Percentiles rank a stretch among this genome's conserved stretches.
phyloP scores from a whole-genome alignment of 192 early-diverging fungal genomes.

The Phlyctochytrium planicorne region DNA sequence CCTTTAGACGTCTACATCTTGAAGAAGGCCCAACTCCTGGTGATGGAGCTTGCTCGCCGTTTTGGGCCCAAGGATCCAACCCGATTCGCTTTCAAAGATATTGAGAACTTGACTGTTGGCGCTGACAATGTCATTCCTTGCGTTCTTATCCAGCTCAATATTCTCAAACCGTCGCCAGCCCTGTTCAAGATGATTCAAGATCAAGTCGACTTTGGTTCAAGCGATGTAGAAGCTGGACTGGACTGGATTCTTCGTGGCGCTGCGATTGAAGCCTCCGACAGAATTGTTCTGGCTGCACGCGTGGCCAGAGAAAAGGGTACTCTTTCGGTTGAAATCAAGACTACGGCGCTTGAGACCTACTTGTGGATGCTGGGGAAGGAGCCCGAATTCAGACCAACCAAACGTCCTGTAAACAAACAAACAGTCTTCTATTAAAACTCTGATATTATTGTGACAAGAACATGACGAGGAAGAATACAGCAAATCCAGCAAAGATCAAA shows the following conservation, averaged over 20 bases:
- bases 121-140: slow-evolving; percentile 75
- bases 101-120: slow-evolving; percentile 67
- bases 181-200: slow-evolving; percentile 1
- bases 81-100: slow-evolving; percentile 68
- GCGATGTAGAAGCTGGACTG: too few relatives aligned
- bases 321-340: background rate
- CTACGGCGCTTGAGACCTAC: background rate
- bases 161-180: slow-evolving; percentile 10
- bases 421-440: background rate
- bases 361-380: background rate
- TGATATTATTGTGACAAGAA: background rate
- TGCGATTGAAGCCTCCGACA: background rate
- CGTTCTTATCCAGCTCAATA: slow-evolving; percentile 42
- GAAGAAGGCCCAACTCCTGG: slow-evolving; percentile 75
- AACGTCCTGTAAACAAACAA: background rate
- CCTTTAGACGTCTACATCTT: slow-evolving; percentile 61
- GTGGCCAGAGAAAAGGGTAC: background rate
- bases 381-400: background rate
- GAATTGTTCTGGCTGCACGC: too few relatives aligned
- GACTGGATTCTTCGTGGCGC: background rate
- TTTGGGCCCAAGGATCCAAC: slow-evolving; percentile 52
- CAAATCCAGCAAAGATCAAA: slow-evolving; percentile 9
- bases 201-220: background rate
- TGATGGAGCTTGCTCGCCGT: slow-evolving; percentile 57
- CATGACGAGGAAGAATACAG: background rate